Evolutionary conservation across 108 stramenopile species (phyloP).

Genomic region (Phaeodactylum tricornutum): DNA sequence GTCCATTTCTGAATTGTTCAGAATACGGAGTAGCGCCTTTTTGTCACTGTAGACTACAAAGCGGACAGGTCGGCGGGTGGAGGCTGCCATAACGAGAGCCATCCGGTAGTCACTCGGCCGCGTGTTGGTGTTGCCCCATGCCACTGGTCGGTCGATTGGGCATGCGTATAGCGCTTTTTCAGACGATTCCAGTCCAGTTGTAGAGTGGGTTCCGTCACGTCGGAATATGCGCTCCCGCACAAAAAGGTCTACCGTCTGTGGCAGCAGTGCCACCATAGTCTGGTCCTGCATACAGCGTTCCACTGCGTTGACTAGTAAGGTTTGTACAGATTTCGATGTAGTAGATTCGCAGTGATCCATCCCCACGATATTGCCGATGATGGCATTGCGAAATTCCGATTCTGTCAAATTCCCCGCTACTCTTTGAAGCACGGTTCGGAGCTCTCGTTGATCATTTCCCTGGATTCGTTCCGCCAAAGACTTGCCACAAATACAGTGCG

Average conservation of each 20-base stretch:
- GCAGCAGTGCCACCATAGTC: neutral
- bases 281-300: neutral
- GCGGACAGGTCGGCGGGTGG: constrained; percentile 52
- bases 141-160: no score
- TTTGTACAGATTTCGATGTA: no score
- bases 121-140: constrained; percentile 81
- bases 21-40: neutral
- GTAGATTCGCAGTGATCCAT: no score
- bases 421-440: constrained; percentile 29
- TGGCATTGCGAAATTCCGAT: constrained; percentile 15
- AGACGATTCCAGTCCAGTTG: neutral
- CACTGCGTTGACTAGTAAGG: neutral
- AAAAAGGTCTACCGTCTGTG: neutral
- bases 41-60: constrained; percentile 33
- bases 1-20: neutral
- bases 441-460: constrained; percentile 25
- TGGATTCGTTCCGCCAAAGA: constrained; percentile 29
- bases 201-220: neutral
- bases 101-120: constrained; percentile 41
- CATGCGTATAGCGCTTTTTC: no score
- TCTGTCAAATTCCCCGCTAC: constrained; percentile 17
- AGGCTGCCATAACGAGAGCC: constrained; percentile 50
- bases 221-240: constrained; percentile 6
- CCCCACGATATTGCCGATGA: neutral
- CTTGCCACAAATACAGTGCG: constrained; percentile 18